Evolutionary conservation across 345 rosid genomes (phyloP).

Genomic region (Microcos paniculata): DNA sequence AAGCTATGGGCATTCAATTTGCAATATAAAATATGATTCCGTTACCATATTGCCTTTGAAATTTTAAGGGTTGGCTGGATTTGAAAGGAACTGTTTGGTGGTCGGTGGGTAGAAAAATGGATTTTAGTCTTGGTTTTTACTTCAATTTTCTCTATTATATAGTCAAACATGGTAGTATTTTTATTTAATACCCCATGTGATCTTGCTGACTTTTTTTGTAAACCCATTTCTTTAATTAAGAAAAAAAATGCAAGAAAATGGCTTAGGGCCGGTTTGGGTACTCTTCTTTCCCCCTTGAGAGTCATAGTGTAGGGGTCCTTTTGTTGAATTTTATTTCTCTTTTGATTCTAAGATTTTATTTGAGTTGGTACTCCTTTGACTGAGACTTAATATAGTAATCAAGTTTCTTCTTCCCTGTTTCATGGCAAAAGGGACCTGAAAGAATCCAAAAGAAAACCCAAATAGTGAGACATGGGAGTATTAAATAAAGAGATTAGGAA

Average conservation of each 20-base stretch:
- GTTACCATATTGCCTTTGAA: neutral
- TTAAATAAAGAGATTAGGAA: neutral
- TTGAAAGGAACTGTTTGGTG: neutral
- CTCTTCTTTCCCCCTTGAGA: neutral
- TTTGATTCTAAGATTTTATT: neutral
- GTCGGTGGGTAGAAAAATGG: constrained; percentile 7
- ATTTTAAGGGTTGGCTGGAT: neutral
- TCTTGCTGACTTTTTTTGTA: neutral
- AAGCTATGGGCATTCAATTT: neutral
- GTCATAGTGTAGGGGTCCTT: neutral
- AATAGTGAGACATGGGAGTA: neutral
- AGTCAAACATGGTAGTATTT: neutral
- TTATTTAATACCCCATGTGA: constrained; percentile 11
- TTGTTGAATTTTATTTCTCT: neutral
- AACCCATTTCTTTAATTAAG: neutral
- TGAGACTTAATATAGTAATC: neutral
- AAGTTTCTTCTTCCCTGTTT: neutral
- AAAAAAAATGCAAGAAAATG: neutral
- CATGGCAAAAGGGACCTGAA: constrained; percentile 6
- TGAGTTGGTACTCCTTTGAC: neutral
- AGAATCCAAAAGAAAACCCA: neutral
- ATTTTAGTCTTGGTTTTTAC: neutral
- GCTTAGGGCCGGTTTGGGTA: neutral
- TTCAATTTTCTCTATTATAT: neutral
- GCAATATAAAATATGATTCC: neutral